Evolutionary conservation across 441 rosid genomes (phyloP), one percentile per base, ranked within the genome.

Genomic region (Erodium moschatum): DNA sequence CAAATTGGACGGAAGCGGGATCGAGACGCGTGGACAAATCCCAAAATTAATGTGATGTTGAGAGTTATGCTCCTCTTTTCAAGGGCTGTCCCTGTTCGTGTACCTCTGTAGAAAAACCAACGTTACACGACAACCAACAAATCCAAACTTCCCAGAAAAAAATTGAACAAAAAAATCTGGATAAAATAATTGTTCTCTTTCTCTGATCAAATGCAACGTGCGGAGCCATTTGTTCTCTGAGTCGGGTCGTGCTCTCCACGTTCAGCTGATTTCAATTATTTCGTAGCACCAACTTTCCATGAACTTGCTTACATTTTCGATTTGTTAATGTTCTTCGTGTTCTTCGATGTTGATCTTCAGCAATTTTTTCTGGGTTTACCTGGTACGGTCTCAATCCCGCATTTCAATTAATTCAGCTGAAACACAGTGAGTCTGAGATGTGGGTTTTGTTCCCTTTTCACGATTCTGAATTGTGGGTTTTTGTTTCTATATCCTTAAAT

Each of bases 221-320:
- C 62, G 4, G 24, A 18, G 24, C 62, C 16, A 54, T 18, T 15
- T 54, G 8, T 54, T 52, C 60, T 52, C 60, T 52, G 60, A 52
- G 18, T 52, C 16, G 62, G 62, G 62, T 54, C 62, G 62, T 54
- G 62, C 62, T 16, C 62, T 54, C 18, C 62, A 54, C 62, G 62
- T 54, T 54, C 62, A 16, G 62, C 24, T 18, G 4, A 7, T 54
- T 6, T 18, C 10, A 16, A 16, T 54, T 52, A 8, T 8, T 42
- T 11, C 13, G 48, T 42, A 4, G 0, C 19, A 5, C 5, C 58
- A 15, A 52, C 58, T 52, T 52, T 6, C 4, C 21, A 4, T 16
- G 62, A 54, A 18, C 62, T 54, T 6, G 12, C 62, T 54, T 54
- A 9, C 27, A 18, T 54, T 18, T 54, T 54, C 24, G 62, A 54